Evolutionary conservation across 768 basidiomycete genomes (phyloP), one percentile per base, ranked within the genome.

Genomic region (Suillus luteus): DNA sequence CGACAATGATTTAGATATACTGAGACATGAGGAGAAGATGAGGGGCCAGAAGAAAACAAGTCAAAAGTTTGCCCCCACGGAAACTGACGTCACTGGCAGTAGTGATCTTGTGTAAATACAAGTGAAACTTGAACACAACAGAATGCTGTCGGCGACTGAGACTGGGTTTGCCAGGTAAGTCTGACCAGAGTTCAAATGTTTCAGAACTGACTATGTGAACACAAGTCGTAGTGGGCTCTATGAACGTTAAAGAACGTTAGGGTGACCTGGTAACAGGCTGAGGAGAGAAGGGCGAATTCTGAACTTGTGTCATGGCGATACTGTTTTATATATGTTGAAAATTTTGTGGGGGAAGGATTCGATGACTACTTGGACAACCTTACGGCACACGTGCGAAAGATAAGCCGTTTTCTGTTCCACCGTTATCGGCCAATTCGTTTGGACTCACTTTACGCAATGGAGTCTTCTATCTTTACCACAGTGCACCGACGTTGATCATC

Each of bases 361-460:
- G n/a, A n/a, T 24, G 35, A 24, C n/a, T 2, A 57, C 31, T 35
- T 3, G 5, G 10, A 7, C 35, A 24, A 15, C 55, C 1, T 57
- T 57, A 57, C 55, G 55, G 10, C 55, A 58, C 38, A 58, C 55
- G 55, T 58, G 55, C 24, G 55, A 58, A 58, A 58, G 55, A 58
- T 58, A 58, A 58, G 38, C 54, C n/a, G 7, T 37, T 55, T 55
- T 37, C 24, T 17, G 15, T 38, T n/a, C 22, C 22, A 27, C 38
- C 5, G 38, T 58, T 58, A 57, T 57, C 55, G 8, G 24, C 24
- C 24, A 19, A 33, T 12, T 55, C 54, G 14, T 54, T 22, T n/a
- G n/a, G n/a, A 31, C 31, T 46, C 44, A 22, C 33, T 35, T 35
- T 35, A 35, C 33, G 31, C 31, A 31, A 31, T 31, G 41, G 15